These are phyloP conservation scores for Globisporangium apiculatum DNA, from an alignment of 352 stramenopile species.

Conservation along the genomic window DNA sequence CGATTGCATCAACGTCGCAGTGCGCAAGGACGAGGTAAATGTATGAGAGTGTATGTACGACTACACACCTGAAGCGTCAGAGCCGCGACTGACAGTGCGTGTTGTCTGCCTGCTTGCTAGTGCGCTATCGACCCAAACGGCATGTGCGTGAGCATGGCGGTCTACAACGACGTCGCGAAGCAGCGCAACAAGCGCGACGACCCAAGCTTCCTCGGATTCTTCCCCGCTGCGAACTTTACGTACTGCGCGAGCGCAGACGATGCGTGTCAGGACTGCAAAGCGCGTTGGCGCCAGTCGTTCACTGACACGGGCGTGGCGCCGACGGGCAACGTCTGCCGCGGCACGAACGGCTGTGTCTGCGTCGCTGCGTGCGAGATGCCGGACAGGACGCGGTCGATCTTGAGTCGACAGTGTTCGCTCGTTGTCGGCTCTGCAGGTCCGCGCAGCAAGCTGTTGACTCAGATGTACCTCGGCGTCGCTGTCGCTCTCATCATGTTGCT, in stretches of 20 bases:
- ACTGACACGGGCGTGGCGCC: background rate
- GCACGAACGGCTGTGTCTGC: slow-evolving; percentile 11
- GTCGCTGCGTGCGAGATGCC: slow-evolving; percentile 13
- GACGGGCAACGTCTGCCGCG: slow-evolving; percentile 2
- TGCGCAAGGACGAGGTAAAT: slow-evolving; percentile 2
- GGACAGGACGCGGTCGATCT: slow-evolving; percentile 4
- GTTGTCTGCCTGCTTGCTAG: background rate
- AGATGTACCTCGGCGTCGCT: slow-evolving; percentile 4
- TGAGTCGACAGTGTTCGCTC: slow-evolving; percentile 1
- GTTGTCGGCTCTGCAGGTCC: background rate
- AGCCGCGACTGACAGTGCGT: background rate
- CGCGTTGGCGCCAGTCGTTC: slow-evolving; percentile 6
- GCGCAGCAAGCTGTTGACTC: slow-evolving; percentile 2
- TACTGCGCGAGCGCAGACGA: slow-evolving; percentile 14
- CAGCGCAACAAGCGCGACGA: background rate
- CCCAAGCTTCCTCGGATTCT: slow-evolving; percentile 9
- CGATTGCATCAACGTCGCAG: slow-evolving; percentile 13
- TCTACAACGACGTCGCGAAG: slow-evolving; percentile 2
- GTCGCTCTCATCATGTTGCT: slow-evolving; percentile 2
- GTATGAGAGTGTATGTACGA: no score
- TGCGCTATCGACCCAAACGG: slow-evolving; percentile 11
- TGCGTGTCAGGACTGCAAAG: slow-evolving; percentile 6
- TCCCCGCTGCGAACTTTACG: slow-evolving; percentile 11
- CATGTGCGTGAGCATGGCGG: slow-evolving; percentile 8
- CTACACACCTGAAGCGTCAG: no score